Conservation (phyloP, 1,284 basidiomycete species). For the Chondrostereum purpureum region DNA sequence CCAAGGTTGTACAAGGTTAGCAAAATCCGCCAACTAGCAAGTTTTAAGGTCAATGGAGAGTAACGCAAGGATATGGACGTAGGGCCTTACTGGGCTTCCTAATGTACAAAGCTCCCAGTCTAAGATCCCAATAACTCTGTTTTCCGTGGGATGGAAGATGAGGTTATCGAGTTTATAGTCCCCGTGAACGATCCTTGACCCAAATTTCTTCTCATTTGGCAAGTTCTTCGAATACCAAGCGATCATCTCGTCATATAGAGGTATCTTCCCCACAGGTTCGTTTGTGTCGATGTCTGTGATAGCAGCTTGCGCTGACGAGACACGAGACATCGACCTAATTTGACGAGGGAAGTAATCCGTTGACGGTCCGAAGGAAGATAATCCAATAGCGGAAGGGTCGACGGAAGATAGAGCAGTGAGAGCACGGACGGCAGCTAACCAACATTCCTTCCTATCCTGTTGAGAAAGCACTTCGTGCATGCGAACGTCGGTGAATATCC, state of each 20-base stretch:
- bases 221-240: slow-evolving; percentile 72
- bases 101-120: slow-evolving; percentile 97
- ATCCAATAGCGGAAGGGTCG: slow-evolving; percentile 60
- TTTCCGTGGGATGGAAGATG: slow-evolving; percentile 89
- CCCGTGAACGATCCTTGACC: slow-evolving; percentile 83
- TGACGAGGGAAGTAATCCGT: slow-evolving; percentile 88
- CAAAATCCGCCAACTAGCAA: slow-evolving; percentile 81
- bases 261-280: slow-evolving; percentile 59
- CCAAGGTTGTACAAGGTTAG: slow-evolving; percentile 86
- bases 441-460: slow-evolving; percentile 66
- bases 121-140: slow-evolving; percentile 87
- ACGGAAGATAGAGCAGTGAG: slow-evolving; percentile 75
- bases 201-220: slow-evolving; percentile 68
- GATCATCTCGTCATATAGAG: slow-evolving; percentile 67
- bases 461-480: slow-evolving; percentile 61
- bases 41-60: background rate
- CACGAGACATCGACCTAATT: slow-evolving; percentile 75
- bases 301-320: slow-evolving; percentile 66
- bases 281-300: slow-evolving; percentile 60
- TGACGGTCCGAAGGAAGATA: slow-evolving; percentile 74
- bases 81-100: slow-evolving; percentile 63
- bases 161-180: slow-evolving; percentile 97
- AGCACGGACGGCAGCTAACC: slow-evolving; percentile 70
- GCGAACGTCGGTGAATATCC: slow-evolving; percentile 84
- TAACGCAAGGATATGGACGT: slow-evolving; percentile 1